Evolutionary conservation across 805 yeast genomes (phyloP).

Genomic region (Metschnikowia lunata): DNA sequence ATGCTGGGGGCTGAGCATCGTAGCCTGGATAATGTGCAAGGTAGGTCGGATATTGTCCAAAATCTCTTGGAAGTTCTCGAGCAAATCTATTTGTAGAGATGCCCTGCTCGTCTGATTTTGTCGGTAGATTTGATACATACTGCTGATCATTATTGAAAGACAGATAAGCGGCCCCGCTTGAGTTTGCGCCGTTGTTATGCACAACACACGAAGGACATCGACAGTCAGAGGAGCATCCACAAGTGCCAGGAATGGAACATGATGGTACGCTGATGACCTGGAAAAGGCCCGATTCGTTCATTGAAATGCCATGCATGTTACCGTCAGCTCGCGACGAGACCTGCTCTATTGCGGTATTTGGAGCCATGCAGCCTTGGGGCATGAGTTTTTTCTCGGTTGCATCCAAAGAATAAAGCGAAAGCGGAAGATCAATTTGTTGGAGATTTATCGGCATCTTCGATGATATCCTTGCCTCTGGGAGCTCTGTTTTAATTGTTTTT

Average conservation of each 20-base stretch:
- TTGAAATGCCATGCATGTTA: neutral
- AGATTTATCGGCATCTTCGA: no score
- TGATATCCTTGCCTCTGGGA: no score
- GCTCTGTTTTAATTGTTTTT: no score
- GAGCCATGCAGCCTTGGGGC: neutral
- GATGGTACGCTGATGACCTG: slow-evolving; percentile 29
- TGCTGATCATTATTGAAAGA: slow-evolving; percentile 12
- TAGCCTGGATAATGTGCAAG: slow-evolving; percentile 1
- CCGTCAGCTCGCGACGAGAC: neutral
- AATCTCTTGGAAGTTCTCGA: slow-evolving; percentile 7
- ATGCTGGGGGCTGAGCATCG: slow-evolving; percentile 1
- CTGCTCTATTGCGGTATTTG: neutral
- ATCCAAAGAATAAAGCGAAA: no score
- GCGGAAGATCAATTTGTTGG: no score
- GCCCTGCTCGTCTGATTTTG: slow-evolving; percentile 6
- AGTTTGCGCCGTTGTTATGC: slow-evolving; percentile 20
- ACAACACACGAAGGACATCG: slow-evolving; percentile 34
- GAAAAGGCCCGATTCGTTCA: slow-evolving; percentile 7
- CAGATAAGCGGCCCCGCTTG: neutral
- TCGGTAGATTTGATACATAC: slow-evolving; percentile 11
- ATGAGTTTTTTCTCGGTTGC: neutral
- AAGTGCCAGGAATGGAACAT: slow-evolving; percentile 34
- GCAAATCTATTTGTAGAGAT: neutral
- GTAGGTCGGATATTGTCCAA: slow-evolving; percentile 1
- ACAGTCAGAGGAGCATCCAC: slow-evolving; percentile 36